Evolutionary conservation across 176 grass and related monocot genomes (phyloP).

Genomic region (Stipa capillata): DNA sequence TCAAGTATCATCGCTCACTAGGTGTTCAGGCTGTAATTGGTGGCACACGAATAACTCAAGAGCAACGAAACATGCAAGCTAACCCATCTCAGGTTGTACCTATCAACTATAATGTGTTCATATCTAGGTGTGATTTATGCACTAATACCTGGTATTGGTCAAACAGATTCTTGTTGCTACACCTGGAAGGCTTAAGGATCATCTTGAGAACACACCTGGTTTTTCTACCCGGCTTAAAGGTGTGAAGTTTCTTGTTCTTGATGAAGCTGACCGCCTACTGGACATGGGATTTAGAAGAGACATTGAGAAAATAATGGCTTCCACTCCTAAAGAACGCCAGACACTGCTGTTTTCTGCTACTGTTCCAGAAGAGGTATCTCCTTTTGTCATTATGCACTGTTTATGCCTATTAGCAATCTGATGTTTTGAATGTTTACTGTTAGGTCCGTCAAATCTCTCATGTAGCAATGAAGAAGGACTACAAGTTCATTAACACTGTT

Average conservation of each 20-base stretch:
- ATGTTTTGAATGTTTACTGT: constrained; percentile 13
- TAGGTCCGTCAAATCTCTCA: constrained; percentile 86
- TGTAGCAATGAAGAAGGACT: constrained; percentile 77
- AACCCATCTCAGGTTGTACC: constrained; percentile 77
- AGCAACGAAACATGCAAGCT: constrained; percentile 81
- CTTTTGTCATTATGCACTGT: constrained; percentile 14
- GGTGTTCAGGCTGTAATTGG: constrained; percentile 91
- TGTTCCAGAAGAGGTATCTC: constrained; percentile 74
- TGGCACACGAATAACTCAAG: constrained; percentile 63
- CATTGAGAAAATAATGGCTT: constrained; percentile 85
- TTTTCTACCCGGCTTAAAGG: constrained; percentile 73
- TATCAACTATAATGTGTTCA: constrained; percentile 1
- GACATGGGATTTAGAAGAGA: constrained; percentile 97
- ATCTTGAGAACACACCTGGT: constrained; percentile 92
- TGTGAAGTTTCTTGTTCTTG: constrained; percentile 87
- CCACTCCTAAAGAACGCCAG: constrained; percentile 86
- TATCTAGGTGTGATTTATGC: background rate
- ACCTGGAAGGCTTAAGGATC: constrained; percentile 90
- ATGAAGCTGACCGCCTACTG: constrained; percentile 91
- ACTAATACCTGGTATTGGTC: constrained; percentile 9
- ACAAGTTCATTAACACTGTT: constrained; percentile 83
- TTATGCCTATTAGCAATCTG: constrained; percentile 10
- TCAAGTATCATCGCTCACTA: constrained; percentile 72
- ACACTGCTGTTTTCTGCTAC: constrained; percentile 96
- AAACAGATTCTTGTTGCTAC: constrained; percentile 89